These are phyloP conservation scores for Golubevia pallescens DNA, from an alignment of 1,284 basidiomycete species.

Conservation along the genomic window DNA sequence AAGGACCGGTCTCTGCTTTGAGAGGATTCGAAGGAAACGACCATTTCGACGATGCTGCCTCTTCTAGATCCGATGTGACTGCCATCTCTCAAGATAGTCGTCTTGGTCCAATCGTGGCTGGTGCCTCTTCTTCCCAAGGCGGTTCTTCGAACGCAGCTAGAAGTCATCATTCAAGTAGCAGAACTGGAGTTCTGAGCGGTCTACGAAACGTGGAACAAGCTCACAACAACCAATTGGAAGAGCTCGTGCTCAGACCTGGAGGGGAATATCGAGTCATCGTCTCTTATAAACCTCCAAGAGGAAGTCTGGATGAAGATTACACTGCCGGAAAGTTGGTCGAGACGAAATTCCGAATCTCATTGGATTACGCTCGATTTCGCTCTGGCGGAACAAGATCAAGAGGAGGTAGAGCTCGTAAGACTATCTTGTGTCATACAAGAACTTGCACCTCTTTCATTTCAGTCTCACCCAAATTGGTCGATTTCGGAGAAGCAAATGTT, in stretches of 20 bases:
- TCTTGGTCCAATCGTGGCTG: constrained; percentile 28
- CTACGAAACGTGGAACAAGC: constrained; percentile 51
- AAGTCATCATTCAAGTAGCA: constrained; percentile 14
- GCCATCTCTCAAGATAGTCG: constrained; percentile 44
- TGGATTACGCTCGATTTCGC: constrained; percentile 65
- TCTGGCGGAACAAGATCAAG: constrained; percentile 42
- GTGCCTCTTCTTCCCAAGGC: constrained; percentile 25
- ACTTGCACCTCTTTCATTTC: constrained; percentile 68
- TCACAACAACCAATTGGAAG: constrained; percentile 66
- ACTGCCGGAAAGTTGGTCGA: constrained; percentile 65
- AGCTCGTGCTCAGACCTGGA: constrained; percentile 67
- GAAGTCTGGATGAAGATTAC: constrained; percentile 41
- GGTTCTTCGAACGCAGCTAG: constrained; percentile 2
- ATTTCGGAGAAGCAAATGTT: constrained; percentile 68
- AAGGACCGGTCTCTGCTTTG: background rate
- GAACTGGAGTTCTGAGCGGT: constrained; percentile 6
- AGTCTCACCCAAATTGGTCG: constrained; percentile 65
- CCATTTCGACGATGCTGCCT: constrained; percentile 15
- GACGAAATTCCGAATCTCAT: constrained; percentile 66
- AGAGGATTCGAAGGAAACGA: constrained; percentile 1
- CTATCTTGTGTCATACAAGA: constrained; percentile 65
- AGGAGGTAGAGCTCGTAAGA: constrained; percentile 61
- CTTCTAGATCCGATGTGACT: constrained; percentile 30
- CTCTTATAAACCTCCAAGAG: constrained; percentile 65
- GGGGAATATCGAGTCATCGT: constrained; percentile 68